Evolutionary conservation across 2,329 filamentous ascomycete species (phyloP).

Genomic region (Fusarium sp.): DNA sequence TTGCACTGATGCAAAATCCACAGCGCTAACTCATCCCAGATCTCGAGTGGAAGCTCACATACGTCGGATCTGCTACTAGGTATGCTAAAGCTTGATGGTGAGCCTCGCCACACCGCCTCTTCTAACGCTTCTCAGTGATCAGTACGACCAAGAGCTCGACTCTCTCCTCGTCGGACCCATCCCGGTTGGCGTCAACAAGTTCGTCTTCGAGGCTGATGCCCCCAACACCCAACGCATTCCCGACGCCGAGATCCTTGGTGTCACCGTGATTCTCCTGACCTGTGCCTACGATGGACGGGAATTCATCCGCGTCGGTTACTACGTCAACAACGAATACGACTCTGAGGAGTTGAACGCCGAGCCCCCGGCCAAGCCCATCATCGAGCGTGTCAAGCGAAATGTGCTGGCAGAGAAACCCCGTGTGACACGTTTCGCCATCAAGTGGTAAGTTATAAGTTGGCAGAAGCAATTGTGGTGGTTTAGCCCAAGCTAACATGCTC

Average conservation of each 20-base stretch:
- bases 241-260: conserved; percentile 92
- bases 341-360: conserved; percentile 88
- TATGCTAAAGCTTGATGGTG: conserved; percentile 59
- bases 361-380: conserved; percentile 88
- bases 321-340: conserved; percentile 99
- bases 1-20: background rate
- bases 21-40: conserved; percentile 62
- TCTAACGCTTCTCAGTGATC: conserved; percentile 67
- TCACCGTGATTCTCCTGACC: conserved; percentile 95
- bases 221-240: conserved; percentile 92
- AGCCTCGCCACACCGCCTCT: conserved; percentile 29
- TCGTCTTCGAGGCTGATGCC: conserved; percentile 94
- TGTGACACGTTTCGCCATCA: conserved; percentile 97
- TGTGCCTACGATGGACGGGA: conserved; percentile 97
- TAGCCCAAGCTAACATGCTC: conserved; percentile 4
- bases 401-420: conserved; percentile 96
- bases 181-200: conserved; percentile 97
- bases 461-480: background rate
- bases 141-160: conserved; percentile 98
- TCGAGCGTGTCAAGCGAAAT: conserved; percentile 91
- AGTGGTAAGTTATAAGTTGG: conserved; percentile 80
- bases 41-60: conserved; percentile 99
- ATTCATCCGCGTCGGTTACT: conserved; percentile 98
- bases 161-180: conserved; percentile 97
- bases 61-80: conserved; percentile 98